phyloP scores from a whole-genome alignment of 2,329 filamentous ascomycete species.

The Xylaria sp. region DNA sequence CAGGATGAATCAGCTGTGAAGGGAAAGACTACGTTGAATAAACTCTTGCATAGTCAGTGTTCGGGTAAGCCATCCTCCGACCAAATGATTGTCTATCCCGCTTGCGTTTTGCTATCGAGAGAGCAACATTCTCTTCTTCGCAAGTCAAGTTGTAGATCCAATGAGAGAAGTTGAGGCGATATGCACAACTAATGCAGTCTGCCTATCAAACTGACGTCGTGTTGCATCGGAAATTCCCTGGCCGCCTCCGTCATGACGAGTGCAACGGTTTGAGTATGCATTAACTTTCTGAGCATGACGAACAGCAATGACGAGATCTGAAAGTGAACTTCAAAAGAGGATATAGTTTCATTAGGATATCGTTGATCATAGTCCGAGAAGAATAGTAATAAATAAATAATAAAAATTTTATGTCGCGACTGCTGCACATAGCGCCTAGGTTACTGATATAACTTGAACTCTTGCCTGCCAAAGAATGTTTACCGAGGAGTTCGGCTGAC shows the following conservation, averaged over 20 bases:
- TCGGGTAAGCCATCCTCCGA: neutral
- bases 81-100: neutral
- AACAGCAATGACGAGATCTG: neutral
- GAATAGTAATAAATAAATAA: too few species aligned
- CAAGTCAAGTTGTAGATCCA: neutral
- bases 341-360: neutral
- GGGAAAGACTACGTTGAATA: neutral
- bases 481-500: slow-evolving; percentile 5
- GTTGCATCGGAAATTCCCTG: neutral
- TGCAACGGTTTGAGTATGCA: neutral
- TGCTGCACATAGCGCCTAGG: neutral
- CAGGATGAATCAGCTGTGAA: neutral
- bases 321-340: neutral
- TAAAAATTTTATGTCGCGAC: neutral
- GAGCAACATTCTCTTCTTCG: neutral
- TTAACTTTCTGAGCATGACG: neutral
- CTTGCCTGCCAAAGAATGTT: neutral
- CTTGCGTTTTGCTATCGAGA: neutral
- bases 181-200: slow-evolving; percentile 4
- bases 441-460: too few species aligned
- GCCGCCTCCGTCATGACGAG: neutral
- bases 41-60: neutral
- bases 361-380: neutral
- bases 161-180: neutral
- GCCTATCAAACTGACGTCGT: slow-evolving; percentile 6